These are phyloP conservation scores for Viola pubescens DNA, from an alignment of 441 rosid species.

Conservation along the genomic window DNA sequence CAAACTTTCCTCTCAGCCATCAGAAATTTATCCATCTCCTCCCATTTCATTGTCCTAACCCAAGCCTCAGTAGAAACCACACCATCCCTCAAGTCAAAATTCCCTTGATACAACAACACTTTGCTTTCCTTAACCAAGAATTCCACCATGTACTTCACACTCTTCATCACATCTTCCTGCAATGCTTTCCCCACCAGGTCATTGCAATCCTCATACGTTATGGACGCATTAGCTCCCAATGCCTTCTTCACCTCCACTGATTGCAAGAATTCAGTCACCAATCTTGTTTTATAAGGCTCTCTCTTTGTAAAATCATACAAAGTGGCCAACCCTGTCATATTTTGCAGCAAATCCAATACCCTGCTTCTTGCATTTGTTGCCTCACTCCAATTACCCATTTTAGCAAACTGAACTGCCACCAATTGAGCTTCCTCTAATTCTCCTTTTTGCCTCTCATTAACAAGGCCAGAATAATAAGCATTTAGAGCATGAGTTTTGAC, in stretches of 20 bases:
- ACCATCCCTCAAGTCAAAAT: conserved; percentile 54
- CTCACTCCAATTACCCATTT: conserved; percentile 44
- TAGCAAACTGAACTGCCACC: conserved; percentile 32
- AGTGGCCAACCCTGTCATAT: conserved; percentile 72
- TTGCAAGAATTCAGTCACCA: conserved; percentile 34
- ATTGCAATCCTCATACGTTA: conserved; percentile 44
- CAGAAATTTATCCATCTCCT: conserved; percentile 31
- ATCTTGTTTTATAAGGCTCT: conserved; percentile 36
- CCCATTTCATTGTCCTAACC: conserved; percentile 67
- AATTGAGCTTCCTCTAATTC: conserved; percentile 47
- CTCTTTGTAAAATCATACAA: conserved; percentile 39
- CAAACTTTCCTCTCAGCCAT: conserved; percentile 52
- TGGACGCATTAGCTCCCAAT: conserved; percentile 40
- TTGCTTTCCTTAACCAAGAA: conserved; percentile 38
- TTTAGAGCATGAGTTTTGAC: conserved; percentile 50
- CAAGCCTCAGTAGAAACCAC: conserved; percentile 69
- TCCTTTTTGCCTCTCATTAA: conserved; percentile 58
- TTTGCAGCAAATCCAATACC: conserved; percentile 32
- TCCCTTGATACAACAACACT: conserved; percentile 69
- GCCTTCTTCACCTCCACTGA: conserved; percentile 35
- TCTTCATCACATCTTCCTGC: conserved; percentile 63
- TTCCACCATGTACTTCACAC: conserved; percentile 69
- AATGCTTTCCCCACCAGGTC: conserved; percentile 34
- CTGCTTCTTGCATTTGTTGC: conserved; percentile 48
- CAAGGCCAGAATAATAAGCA: conserved; percentile 53